Conservation (phyloP, 2,329 filamentous ascomycete species). For the Eutypella sp. region DNA sequence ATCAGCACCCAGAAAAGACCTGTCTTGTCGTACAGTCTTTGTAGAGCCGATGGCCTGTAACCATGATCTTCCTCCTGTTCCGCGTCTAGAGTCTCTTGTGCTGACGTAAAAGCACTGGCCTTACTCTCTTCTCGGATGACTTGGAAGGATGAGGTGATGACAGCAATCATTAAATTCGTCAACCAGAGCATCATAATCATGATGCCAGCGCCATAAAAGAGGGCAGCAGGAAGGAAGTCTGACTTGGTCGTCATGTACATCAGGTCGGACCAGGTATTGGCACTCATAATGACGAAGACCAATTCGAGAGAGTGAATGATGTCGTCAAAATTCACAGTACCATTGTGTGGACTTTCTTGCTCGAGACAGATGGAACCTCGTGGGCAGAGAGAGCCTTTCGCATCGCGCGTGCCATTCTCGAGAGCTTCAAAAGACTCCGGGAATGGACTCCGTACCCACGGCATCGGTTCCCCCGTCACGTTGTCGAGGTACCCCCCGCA, state of each 20-base stretch:
- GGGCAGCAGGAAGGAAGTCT: constrained; percentile 79
- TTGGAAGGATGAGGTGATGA: constrained; percentile 98
- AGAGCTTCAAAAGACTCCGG: constrained; percentile 41
- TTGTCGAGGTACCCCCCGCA: constrained; percentile 78
- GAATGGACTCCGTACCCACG: constrained; percentile 58
- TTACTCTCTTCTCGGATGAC: constrained; percentile 96
- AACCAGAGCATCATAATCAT: constrained; percentile 96
- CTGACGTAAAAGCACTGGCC: constrained; percentile 83
- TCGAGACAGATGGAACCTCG: constrained; percentile 78
- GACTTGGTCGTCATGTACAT: constrained; percentile 92
- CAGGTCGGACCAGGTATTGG: constrained; percentile 91
- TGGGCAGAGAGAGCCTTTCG: constrained; percentile 88
- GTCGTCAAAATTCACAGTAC: constrained; percentile 91
- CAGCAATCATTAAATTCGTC: constrained; percentile 88
- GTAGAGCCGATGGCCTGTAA: constrained; percentile 47
- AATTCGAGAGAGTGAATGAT: constrained; percentile 87
- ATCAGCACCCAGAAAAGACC: constrained; percentile 72
- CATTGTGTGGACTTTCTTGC: constrained; percentile 71
- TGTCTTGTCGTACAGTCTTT: constrained; percentile 69
- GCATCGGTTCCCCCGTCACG: constrained; percentile 48
- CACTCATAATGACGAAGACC: constrained; percentile 97
- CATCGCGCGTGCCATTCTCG: constrained; percentile 41
- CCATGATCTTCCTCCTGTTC: constrained; percentile 36
- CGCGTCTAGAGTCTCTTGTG: constrained; percentile 47
- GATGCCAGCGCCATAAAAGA: constrained; percentile 71